Base-by-base conservation (phyloP, 768 basidiomycete species). In the Naganishia onofrii region DNA sequence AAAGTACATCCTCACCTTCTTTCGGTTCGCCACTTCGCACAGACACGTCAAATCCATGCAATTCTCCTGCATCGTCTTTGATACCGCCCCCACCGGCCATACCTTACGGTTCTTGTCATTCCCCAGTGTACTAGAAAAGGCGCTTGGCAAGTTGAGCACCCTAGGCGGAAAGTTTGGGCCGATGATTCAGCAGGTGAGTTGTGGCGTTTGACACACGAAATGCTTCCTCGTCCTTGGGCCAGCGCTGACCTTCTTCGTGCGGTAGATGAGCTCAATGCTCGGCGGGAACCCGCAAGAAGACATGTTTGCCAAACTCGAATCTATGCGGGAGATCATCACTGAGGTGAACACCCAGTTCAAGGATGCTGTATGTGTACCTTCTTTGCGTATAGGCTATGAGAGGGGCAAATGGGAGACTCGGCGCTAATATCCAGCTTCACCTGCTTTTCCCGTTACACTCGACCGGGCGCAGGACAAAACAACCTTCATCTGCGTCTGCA, bases 11-110 rank as follows among this genome's bases (percentile, higher is more conserved):
- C 15, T 42, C 5, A 51, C 23, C 48, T n/a, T n/a, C 8, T 46
- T 46, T 15, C 44, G 44, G 8, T 21, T 58, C 21, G 17, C 34
- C 51, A 19, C 55, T 15, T 5, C 67, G 1, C 29, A 28, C 76
- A 97, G 94, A 81, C 95, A 99, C 81, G 96, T 99, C 82, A 97
- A 99, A 82, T 97, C 95, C 23, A 98, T 99, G 94, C 89, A 97
- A 82, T 99, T 94, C 85, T 95, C 93, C n/a, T 94, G 96, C 70
- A 98, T 99, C 79, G 94, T 99, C 42, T 99, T 99, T 79, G 96
- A 99, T 79, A 99, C 96, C 0, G 96, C 96, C 42, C 96, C 96
- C 1, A 99, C 96, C 3, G 96, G 96, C 0, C 96, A 99, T 82
- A 99, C 96, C 0, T 86, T 98, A 7, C 92, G 96, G 52, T 99